Base-by-base conservation (phyloP, 2,329 filamentous ascomycete species). In the Zymoseptoria pseudotritici region DNA sequence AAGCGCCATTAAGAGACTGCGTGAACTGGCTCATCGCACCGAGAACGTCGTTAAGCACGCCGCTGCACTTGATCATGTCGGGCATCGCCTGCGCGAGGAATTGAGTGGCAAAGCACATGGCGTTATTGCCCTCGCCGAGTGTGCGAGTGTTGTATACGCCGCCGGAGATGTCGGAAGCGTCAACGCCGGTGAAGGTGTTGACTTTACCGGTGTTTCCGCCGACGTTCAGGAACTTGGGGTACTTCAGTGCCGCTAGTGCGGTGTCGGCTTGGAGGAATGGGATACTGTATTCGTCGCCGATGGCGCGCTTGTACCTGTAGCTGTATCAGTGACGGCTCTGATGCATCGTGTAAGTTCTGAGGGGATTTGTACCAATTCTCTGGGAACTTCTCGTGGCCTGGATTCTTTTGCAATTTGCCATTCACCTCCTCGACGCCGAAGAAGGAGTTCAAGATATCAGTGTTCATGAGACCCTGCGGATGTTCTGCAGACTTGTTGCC, bases 71-170 rank as follows among this genome's bases (percentile, higher is more conserved):
- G 46, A 50, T 50, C 46, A 58, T 57, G 54, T 75, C 73, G 11
- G 74, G 73, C 29, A 69, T 60, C 42, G 71, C 72, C 2, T 72
- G 71, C 59, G 71, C 70, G 58, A 73, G 58, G 9, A 75, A 58
- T 54, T 74, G 59, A 42, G 73, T 69, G 4, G 68, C 69, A 56
- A 76, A 73, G 57, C 74, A 76, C 2, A 71, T 63, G 5, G 75
- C 67, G 58, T 73, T 74, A 65, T 76, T 73, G 10, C 70, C 72
- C 50, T 67, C 54, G 53, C 65, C 54, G 1, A 69, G 61, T n/a
- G 61, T 63, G 13, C 57, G 58, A 10, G 58, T 53, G 63, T 79
- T 81, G 61, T 77, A 75, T 0, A 81, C 67, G 22, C 76, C 76
- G 9, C 71, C 71, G n/a, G 73, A 75, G 9, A 78, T 58, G 53